A percentile compares a stretch with the other conserved stretches of the same genome.
Evolutionary conservation across 1,284 basidiomycete species (phyloP).

Genomic region (Ustilago loliicola): DNA sequence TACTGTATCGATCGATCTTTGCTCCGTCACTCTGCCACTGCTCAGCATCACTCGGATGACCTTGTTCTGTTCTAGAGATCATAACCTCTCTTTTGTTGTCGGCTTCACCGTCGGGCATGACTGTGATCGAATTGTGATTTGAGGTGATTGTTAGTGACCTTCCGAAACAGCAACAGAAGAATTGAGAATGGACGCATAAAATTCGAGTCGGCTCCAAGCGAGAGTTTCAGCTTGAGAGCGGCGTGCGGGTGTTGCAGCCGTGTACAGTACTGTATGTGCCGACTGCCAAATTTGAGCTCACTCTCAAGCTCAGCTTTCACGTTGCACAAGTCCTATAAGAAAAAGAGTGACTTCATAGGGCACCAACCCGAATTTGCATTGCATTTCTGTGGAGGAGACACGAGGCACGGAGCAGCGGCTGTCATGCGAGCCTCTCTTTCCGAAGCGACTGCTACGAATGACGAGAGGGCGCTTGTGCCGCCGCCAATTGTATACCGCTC

Average conservation of each 20-base stretch:
- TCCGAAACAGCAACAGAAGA: background rate
- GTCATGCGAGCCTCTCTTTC: background rate
- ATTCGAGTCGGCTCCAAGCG: background rate
- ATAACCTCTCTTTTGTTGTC: background rate
- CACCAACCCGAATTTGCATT: too few relatives aligned
- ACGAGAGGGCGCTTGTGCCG: constrained; percentile 8
- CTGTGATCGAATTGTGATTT: background rate
- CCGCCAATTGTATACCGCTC: background rate
- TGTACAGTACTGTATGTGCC: background rate
- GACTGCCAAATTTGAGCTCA: constrained; percentile 8
- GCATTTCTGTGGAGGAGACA: background rate
- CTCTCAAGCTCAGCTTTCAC: constrained; percentile 17
- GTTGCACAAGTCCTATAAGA: background rate
- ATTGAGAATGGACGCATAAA: background rate
- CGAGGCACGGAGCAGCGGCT: background rate
- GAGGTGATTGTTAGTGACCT: background rate
- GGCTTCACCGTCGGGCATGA: background rate
- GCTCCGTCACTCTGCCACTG: too few relatives aligned
- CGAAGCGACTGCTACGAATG: background rate
- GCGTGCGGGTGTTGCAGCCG: background rate
- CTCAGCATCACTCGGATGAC: background rate
- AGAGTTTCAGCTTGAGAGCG: background rate
- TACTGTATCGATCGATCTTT: too few relatives aligned
- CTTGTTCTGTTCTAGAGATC: background rate
- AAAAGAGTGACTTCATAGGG: constrained; percentile 17